Conservation (phyloP, 352 stramenopile genomes). For the Pythium coloratum region DNA sequence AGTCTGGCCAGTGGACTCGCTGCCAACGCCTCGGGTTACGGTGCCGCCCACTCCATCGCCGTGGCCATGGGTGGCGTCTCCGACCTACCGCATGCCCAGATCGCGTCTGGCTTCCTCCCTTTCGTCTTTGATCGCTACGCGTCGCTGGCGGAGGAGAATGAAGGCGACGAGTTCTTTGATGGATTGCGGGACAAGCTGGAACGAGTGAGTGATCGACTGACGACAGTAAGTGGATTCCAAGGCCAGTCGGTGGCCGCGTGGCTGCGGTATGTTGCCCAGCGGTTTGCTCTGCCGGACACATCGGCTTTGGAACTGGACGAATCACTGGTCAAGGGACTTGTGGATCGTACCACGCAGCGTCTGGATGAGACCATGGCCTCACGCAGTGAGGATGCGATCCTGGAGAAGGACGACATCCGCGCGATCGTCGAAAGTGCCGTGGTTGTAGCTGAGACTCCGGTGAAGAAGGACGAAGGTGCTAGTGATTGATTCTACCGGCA, state of each 20-base stretch:
- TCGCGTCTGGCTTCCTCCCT: constrained; percentile 57
- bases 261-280: constrained; percentile 60
- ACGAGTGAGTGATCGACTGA: constrained; percentile 46
- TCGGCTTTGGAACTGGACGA: constrained; percentile 62
- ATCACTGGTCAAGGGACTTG: constrained; percentile 46
- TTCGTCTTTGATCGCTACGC: constrained; percentile 70
- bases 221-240: constrained; percentile 54
- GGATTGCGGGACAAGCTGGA: constrained; percentile 53
- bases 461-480: not conserved
- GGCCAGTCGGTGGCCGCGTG: constrained; percentile 47
- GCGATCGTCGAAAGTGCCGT: constrained; percentile 55
- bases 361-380: constrained; percentile 47
- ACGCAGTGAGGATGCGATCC: constrained; percentile 34
- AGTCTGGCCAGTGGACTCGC: constrained; percentile 60
- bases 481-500: not conserved
- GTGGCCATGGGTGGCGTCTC: constrained; percentile 70
- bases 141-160: constrained; percentile 53
- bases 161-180: constrained; percentile 68
- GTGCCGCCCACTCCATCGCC: constrained; percentile 51
- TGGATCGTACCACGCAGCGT: constrained; percentile 50
- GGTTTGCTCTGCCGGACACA: constrained; percentile 57
- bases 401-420: constrained; percentile 66
- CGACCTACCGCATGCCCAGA: constrained; percentile 61
- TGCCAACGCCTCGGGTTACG: constrained; percentile 54
- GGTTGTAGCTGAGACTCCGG: constrained; percentile 20